Percentiles rank a stretch among this genome's conserved stretches.
Conservation (phyloP, 2,329 filamentous ascomycete species). For the Aspergillus awamori region DNA sequence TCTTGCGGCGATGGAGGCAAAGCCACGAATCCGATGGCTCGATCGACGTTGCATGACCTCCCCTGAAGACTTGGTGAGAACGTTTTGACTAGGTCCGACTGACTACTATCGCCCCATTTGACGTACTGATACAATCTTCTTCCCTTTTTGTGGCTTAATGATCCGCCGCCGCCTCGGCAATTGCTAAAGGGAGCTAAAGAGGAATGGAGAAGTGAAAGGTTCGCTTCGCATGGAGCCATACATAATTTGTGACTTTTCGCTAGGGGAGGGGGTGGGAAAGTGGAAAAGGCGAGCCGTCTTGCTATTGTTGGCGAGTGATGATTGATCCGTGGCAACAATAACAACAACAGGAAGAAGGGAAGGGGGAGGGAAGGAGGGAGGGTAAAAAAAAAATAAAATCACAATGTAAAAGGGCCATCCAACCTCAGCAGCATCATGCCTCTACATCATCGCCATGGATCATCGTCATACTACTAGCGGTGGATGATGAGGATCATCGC, state of each 20-base stretch:
- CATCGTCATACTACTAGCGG: slow-evolving; percentile 15
- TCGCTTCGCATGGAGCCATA: not conserved
- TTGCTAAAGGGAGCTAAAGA: not conserved
- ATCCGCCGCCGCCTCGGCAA: slow-evolving; percentile 17
- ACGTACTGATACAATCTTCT: not conserved
- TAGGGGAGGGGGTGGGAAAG: not conserved
- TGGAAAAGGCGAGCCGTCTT: not conserved
- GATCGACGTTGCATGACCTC: slow-evolving; percentile 39
- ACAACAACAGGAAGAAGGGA: not conserved
- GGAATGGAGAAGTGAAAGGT: not conserved
- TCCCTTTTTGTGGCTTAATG: slow-evolving; percentile 11
- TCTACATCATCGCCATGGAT: slow-evolving; percentile 11
- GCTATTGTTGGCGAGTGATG: not conserved
- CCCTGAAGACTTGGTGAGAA: slow-evolving; percentile 22
- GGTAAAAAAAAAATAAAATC: not conserved
- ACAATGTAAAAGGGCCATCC: not conserved
- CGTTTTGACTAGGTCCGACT: slow-evolving; percentile 7
- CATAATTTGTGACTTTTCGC: not conserved
- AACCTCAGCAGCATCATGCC: slow-evolving; percentile 1
- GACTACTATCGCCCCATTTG: slow-evolving; percentile 4
- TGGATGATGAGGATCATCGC: slow-evolving; percentile 28
- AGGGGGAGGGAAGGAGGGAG: not conserved
- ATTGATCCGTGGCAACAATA: slow-evolving; percentile 5
- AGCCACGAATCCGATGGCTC: slow-evolving; percentile 23
- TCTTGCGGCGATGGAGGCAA: not conserved